Conservation (phyloP, 495 filamentous ascomycete genomes). For the Penicillium longicatenatum region DNA sequence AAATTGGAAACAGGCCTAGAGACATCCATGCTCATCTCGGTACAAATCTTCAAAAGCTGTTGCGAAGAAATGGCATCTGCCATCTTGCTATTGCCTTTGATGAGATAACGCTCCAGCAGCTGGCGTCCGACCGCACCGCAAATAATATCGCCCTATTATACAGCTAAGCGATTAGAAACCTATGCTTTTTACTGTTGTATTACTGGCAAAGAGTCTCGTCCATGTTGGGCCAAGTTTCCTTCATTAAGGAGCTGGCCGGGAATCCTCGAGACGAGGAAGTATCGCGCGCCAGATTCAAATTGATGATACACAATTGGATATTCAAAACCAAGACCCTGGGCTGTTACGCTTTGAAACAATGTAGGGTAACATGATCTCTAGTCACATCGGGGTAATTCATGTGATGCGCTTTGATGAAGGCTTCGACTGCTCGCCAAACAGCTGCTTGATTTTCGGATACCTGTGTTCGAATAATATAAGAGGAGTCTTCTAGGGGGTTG, state of each 20-base stretch:
- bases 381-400: conserved; percentile 21
- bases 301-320: conserved; percentile 10
- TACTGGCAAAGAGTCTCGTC: conserved; percentile 16
- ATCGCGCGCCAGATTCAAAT: conserved; percentile 16
- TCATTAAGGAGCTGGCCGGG: conserved; percentile 17
- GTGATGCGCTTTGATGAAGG: conserved; percentile 19
- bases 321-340: conserved; percentile 14
- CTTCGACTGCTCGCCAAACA: conserved; percentile 19
- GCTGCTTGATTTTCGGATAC: conserved; percentile 20
- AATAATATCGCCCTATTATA: conserved; percentile 13
- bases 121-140: conserved; percentile 14
- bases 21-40: conserved; percentile 30
- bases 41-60: conserved; percentile 15
- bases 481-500: no score
- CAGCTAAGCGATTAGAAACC: conserved; percentile 14
- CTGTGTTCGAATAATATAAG: conserved; percentile 3
- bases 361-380: conserved; percentile 19
- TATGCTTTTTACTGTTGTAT: conserved; percentile 16
- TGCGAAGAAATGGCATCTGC: conserved; percentile 17
- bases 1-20: conserved; percentile 35
- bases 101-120: conserved; percentile 16
- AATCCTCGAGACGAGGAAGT: conserved; percentile 16
- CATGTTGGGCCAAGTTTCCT: conserved; percentile 19
- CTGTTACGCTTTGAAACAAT: conserved; percentile 17
- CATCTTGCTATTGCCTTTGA: conserved; percentile 15